Base-by-base conservation (phyloP, 345 rosid genomes). In the Hevea brasiliensis region DNA sequence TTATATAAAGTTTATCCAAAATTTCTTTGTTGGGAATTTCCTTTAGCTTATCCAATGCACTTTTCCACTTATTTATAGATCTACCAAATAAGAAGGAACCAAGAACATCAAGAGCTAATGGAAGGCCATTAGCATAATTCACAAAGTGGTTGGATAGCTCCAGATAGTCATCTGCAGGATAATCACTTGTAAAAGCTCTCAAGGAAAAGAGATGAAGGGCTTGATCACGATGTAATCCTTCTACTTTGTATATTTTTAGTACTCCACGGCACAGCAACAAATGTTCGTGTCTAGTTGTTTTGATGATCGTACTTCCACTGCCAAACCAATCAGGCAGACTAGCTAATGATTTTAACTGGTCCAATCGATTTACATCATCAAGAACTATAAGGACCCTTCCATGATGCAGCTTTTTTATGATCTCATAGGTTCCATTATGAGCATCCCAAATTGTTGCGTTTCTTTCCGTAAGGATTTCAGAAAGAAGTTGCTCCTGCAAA, bases 61-160 rank as follows among this genome's bases (percentile, higher is more conserved):
- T 58, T 53, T 14, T 41, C 62, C 70, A 72, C 21, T 68, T 61
- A 4, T 68, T 7, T 37, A 68, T 6, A 3, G 48, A 10, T n/a
- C 26, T 54, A 41, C 3, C 10, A 29, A 21, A 51, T 35, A 68
- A n/a, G 23, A 41, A 59, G 8, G 74, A 72, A 61, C 74, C 74
- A 27, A 72, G 18, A 72, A 72, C 56, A 18, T 59, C 67, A n/a
- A 72, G 74, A 18, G 74, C 67, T 47, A 72, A 50, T 9, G 74
- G 74, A 12, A 72, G 67, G 44, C 74, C 74, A 27, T 61, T 45
- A 3, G 59, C 56, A 47, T 72, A 72, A 13, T 27, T 26, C 12
- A 72, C 58, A 9, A 61, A 14, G 0, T 48, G n/a, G 11, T 27
- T 47, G 20, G 57, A 59, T 7, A 72, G 45, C 55, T 44, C 41